A percentile compares a stretch with the other conserved stretches of the same genome.
Conservation (phyloP, 257 asterid genomes). For the Misopates orontium region DNA sequence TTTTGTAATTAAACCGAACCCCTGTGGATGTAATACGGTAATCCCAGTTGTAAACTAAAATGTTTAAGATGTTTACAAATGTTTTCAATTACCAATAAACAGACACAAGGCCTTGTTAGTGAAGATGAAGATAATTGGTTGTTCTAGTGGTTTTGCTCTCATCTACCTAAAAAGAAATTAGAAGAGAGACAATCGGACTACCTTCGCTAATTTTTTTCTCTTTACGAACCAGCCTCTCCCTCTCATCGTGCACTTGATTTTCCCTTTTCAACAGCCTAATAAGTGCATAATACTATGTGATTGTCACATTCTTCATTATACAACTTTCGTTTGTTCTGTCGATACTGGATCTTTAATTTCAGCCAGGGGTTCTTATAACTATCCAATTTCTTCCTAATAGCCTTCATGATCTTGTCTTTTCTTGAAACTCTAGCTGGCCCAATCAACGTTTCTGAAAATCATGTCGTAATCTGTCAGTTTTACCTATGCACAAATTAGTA, state of each 20-base stretch:
- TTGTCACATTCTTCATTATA: constrained; percentile 99
- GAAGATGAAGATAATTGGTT: too few species aligned
- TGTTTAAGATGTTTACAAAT: too few species aligned
- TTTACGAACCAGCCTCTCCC: constrained; percentile 97
- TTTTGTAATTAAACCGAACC: too few species aligned
- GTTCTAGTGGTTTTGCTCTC: too few species aligned
- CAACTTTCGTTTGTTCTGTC: constrained; percentile 98
- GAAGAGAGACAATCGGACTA: constrained; percentile 9
- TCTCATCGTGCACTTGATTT: constrained; percentile 92
- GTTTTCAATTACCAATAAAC: too few species aligned
- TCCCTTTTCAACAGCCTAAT: constrained; percentile 89
- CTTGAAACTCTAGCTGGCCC: constrained; percentile 97
- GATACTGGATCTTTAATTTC: constrained; percentile 92
- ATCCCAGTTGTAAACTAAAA: too few species aligned
- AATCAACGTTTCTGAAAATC: constrained; percentile 86
- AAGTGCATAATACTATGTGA: constrained; percentile 94
- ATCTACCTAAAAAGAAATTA: too few species aligned
- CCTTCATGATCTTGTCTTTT: constrained; percentile 97
- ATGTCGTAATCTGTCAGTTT: constrained; percentile 81
- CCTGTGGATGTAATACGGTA: too few species aligned
- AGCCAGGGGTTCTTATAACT: constrained; percentile 98
- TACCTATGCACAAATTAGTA: constrained; percentile 23
- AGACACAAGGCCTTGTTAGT: too few species aligned
- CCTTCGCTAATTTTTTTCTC: constrained; percentile 95
- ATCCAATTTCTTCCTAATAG: constrained; percentile 91